phyloP scores from a whole-genome alignment of 805 yeast species.

The Candida arabinofermentans region DNA sequence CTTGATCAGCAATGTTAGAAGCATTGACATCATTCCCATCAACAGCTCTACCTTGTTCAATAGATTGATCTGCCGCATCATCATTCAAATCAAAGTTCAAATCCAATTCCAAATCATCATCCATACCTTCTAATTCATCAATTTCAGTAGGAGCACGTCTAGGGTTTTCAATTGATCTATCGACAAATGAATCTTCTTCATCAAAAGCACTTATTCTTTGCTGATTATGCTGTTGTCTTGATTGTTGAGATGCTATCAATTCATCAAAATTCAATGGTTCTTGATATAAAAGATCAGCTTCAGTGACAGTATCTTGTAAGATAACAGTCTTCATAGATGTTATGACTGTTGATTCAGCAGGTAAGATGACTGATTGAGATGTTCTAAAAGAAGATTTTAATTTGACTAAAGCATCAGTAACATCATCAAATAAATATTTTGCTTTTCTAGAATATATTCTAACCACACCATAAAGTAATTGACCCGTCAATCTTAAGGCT shows the following conservation, averaged over 20 bases:
- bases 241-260: slow-evolving; percentile 17
- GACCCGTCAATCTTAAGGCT: slow-evolving; percentile 81
- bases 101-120: slow-evolving; percentile 29
- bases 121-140: slow-evolving; percentile 30
- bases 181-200: slow-evolving; percentile 31
- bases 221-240: slow-evolving; percentile 8
- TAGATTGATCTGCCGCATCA: slow-evolving; percentile 35
- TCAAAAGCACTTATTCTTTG: slow-evolving; percentile 4
- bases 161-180: slow-evolving; percentile 54
- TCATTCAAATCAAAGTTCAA: slow-evolving; percentile 32
- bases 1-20: slow-evolving; percentile 18
- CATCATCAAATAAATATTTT: slow-evolving; percentile 77
- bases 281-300: slow-evolving; percentile 65
- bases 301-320: slow-evolving; percentile 75
- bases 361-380: slow-evolving; percentile 48
- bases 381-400: slow-evolving; percentile 63
- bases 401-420: slow-evolving; percentile 66
- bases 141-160: slow-evolving; percentile 40
- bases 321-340: slow-evolving; percentile 56
- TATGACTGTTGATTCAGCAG: slow-evolving; percentile 57
- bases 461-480: slow-evolving; percentile 80
- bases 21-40: slow-evolving; percentile 20
- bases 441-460: slow-evolving; percentile 84
- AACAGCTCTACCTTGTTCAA: slow-evolving; percentile 52
- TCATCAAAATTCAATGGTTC: slow-evolving; percentile 50